A percentile compares a stretch with the other conserved stretches of the same genome.
Conservation (phyloP, 1,139 yeast species). For the Taphrina deformans region DNA sequence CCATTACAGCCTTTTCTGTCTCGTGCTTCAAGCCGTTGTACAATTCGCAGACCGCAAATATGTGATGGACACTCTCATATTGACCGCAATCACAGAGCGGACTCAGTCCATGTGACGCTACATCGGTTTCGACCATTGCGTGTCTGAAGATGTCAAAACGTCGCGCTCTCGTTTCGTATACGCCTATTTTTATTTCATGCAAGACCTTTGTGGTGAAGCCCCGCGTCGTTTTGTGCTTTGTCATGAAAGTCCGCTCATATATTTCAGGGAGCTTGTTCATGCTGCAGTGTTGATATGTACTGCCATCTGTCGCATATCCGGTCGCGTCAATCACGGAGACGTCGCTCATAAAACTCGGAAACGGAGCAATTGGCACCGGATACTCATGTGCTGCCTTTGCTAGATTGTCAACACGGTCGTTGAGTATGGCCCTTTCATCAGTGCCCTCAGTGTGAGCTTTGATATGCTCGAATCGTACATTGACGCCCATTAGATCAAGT, state of each 20-base stretch:
- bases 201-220: neutral
- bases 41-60: neutral
- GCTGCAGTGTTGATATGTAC: neutral
- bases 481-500: neutral
- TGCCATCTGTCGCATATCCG: neutral
- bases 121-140: neutral
- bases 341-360: neutral
- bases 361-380: neutral
- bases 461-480: slow-evolving; percentile 3
- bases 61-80: neutral
- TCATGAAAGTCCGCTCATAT: neutral
- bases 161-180: neutral
- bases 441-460: neutral
- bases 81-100: neutral
- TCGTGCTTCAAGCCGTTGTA: neutral
- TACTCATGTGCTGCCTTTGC: neutral
- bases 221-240: neutral
- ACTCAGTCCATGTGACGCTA: neutral
- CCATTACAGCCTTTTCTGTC: neutral
- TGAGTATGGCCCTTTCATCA: neutral
- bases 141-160: neutral
- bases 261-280: neutral
- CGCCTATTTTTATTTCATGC: neutral
- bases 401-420: neutral
- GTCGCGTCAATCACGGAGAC: neutral